Percentiles rank a stretch among this genome's conserved stretches.
Evolutionary conservation across 2,329 filamentous ascomycete species (phyloP).

Genomic region (Clonostachys rosea): DNA sequence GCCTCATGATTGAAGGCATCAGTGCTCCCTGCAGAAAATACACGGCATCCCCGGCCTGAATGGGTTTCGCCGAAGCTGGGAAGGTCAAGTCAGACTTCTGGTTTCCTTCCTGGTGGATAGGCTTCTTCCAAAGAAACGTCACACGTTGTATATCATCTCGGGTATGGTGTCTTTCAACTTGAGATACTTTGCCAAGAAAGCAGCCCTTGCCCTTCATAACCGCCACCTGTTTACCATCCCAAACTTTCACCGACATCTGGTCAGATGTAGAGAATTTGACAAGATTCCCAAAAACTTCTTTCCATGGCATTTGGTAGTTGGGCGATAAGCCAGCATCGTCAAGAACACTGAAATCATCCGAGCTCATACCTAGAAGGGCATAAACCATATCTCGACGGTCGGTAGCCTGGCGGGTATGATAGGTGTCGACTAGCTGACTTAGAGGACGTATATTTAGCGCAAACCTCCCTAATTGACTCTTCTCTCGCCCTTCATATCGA

Average conservation of each 20-base stretch:
- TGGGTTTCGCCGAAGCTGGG: neutral
- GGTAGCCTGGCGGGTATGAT: neutral
- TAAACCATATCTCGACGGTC: neutral
- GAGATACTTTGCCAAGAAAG: neutral
- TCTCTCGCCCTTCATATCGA: neutral
- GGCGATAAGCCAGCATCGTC: neutral
- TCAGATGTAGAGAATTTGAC: neutral
- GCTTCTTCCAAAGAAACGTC: neutral
- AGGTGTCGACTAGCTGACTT: constrained; percentile 1
- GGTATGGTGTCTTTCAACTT: neutral
- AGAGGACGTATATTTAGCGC: neutral
- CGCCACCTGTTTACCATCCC: neutral
- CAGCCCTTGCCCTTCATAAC: neutral
- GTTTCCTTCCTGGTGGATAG: neutral
- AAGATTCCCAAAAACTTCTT: neutral
- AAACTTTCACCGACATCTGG: neutral
- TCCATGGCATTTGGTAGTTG: neutral
- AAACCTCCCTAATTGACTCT: neutral
- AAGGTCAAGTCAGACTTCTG: neutral
- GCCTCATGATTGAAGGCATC: neutral
- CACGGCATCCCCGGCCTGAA: neutral
- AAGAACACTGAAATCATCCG: neutral
- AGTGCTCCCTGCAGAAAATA: neutral
- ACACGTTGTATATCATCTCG: neutral
- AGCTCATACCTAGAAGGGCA: neutral